A percentile compares a stretch with the other conserved stretches of the same genome.
phyloP scores from a whole-genome alignment of 2,329 filamentous ascomycete genomes.

The Didymella lethalis region DNA sequence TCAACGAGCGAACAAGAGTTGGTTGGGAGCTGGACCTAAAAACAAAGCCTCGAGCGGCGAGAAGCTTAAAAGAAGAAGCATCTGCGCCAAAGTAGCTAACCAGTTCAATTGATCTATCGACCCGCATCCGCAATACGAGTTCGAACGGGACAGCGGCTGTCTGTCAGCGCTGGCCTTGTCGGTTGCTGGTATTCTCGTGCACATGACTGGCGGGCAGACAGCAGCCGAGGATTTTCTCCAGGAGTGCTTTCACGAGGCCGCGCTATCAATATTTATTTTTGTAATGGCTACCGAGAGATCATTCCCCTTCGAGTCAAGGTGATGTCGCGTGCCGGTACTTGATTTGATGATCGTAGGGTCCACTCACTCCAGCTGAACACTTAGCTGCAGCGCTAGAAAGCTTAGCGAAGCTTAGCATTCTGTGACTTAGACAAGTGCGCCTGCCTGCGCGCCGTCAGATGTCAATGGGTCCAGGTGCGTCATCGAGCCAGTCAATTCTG shows the following conservation, averaged over 20 bases:
- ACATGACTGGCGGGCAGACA: background rate
- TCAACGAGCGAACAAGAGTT: background rate
- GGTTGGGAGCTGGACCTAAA: background rate
- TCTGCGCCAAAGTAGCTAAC: background rate
- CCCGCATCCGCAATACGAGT: background rate
- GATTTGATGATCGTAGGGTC: background rate
- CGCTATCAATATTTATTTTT: constrained; percentile 8
- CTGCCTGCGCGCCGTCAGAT: background rate
- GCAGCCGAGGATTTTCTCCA: background rate
- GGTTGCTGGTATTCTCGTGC: background rate
- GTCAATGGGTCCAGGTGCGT: background rate
- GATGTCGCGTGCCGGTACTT: background rate
- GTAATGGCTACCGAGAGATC: background rate
- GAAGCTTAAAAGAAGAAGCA: constrained; percentile 3
- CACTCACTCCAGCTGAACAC: background rate
- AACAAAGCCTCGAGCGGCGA: background rate
- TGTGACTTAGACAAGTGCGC: background rate
- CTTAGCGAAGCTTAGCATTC: constrained; percentile 4
- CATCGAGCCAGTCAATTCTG: background rate
- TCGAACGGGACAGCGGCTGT: background rate
- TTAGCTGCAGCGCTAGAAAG: constrained; percentile 2
- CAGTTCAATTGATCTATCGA: background rate
- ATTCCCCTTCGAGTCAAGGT: background rate
- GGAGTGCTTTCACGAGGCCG: background rate
- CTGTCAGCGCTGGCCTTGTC: background rate